Base-by-base conservation (phyloP, 768 basidiomycete genomes). In the Kwoniella sp. region DNA sequence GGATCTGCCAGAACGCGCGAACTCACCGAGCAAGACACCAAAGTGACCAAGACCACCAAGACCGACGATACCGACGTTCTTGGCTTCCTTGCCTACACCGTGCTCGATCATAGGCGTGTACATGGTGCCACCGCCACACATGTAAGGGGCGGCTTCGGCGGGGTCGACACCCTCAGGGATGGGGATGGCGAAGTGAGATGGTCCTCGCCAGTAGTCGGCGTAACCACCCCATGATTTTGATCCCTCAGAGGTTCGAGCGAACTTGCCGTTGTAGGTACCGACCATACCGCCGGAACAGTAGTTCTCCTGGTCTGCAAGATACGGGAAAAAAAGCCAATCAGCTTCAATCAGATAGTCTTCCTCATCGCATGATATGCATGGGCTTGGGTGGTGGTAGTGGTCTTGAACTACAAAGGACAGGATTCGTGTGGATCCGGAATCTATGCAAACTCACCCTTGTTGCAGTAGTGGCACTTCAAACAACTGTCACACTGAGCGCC, bases 151-250 rank as follows among this genome's bases (percentile, higher is more conserved):
- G 9, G 76, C 78, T 12, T 68, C 40, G 2, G 74, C 40, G 80
- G 82, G 72, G 80, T 87, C 63, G 82, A 84, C 58, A 81, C 83
- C n/a, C 76, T 88, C 15, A 86, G 88, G 89, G 85, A 88, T 37
- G 69, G 90, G 60, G 83, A 88, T 73, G 78, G 81, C 40, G 87
- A 91, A 78, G 87, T 75, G 76, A 53, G 63, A 63, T 33, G 64
- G 76, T 57, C 68, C 68, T 33, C 73, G 65, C 66, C 74, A 73
- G 65, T 72, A 75, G 62, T 79, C 71, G 37, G 77, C 75, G 59
- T 77, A 78, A 13, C 76, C 76, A 17, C 78, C 78, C 37, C 61
- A 72, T 15, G 72, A 67, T 57, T 77, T 74, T 52, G 59, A 57
- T 1, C 73, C 74, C 10, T 67, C 65, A n/a, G 64, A 53, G 1